Evolutionary conservation across 2,329 filamentous ascomycete genomes (phyloP).

Genomic region (Fusarium sp.): DNA sequence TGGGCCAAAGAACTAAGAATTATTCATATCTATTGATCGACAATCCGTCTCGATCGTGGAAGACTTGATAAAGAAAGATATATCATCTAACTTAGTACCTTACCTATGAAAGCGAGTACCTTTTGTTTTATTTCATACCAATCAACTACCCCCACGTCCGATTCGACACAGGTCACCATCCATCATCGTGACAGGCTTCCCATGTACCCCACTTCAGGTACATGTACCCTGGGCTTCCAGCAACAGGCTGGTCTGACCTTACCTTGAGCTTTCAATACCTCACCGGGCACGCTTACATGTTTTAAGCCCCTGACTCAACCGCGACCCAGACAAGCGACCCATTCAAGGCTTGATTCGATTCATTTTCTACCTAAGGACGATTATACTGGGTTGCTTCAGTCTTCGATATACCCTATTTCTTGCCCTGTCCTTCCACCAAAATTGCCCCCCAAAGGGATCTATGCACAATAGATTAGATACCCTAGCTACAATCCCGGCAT

Average conservation of each 20-base stretch:
- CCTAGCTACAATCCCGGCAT: slow-evolving; percentile 23
- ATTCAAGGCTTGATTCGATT: not conserved
- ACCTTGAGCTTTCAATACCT: slow-evolving; percentile 23
- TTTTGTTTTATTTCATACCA: not conserved
- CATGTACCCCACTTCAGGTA: slow-evolving; percentile 31
- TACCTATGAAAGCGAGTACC: not conserved
- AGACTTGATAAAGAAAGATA: not conserved
- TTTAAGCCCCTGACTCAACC: slow-evolving; percentile 12
- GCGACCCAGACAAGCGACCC: not conserved
- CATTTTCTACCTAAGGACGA: not conserved
- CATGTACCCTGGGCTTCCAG: slow-evolving; percentile 27
- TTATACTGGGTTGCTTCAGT: not conserved
- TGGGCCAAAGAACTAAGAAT: not conserved
- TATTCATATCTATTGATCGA: not conserved
- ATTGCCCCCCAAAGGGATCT: slow-evolving; percentile 2
- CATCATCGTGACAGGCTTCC: slow-evolving; percentile 6
- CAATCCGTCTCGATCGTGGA: not conserved
- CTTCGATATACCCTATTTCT: not conserved
- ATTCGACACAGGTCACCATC: slow-evolving; percentile 7
- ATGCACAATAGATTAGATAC: slow-evolving; percentile 12
- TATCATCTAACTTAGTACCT: not conserved
- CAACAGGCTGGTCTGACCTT: slow-evolving; percentile 2
- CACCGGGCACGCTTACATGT: slow-evolving; percentile 19
- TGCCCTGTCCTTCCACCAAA: not conserved
- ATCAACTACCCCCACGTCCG: not conserved